Conservation (phyloP, 495 filamentous ascomycete genomes). For the Trichoderma parareesei region DNA sequence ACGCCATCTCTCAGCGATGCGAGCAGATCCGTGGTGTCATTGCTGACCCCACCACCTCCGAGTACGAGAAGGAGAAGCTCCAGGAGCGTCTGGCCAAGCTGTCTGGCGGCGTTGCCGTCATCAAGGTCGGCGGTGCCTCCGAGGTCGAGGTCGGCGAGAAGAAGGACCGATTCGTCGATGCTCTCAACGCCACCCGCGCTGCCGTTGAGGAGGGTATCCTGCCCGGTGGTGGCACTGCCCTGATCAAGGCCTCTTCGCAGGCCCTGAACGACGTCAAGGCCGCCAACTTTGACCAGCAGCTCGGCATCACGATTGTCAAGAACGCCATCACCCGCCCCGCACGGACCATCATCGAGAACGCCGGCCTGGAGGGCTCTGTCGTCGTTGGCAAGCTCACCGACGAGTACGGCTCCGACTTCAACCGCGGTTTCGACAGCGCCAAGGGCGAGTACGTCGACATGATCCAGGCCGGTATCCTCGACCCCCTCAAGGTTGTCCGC, state of each 20-base stretch:
- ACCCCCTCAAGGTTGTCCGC: constrained; percentile 98
- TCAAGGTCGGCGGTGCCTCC: constrained; percentile 95
- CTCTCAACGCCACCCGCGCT: constrained; percentile 94
- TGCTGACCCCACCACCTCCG: constrained; percentile 82
- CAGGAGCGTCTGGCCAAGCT: constrained; percentile 99
- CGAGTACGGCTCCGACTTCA: constrained; percentile 87
- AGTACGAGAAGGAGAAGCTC: constrained; percentile 99
- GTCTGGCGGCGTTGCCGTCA: constrained; percentile 96
- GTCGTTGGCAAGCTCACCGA: constrained; percentile 97
- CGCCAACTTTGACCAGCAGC: constrained; percentile 97
- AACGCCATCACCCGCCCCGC: constrained; percentile 93
- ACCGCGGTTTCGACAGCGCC: constrained; percentile 92
- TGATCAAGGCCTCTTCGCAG: constrained; percentile 93
- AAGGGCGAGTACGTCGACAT: constrained; percentile 98
- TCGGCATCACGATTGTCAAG: constrained; percentile 95
- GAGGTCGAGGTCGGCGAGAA: constrained; percentile 99
- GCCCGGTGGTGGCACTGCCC: constrained; percentile 93
- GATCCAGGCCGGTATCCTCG: constrained; percentile 93
- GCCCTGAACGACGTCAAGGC: constrained; percentile 73
- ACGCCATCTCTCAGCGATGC: constrained; percentile 86
- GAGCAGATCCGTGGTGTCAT: constrained; percentile 99
- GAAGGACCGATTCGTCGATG: constrained; percentile 99
- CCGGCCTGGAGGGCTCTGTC: constrained; percentile 89
- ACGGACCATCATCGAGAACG: constrained; percentile 94
- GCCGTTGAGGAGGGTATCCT: constrained; percentile 98